Evolutionary conservation across 2,329 filamentous ascomycete genomes (phyloP).

Genomic region (Phyllosticta citriasiana): DNA sequence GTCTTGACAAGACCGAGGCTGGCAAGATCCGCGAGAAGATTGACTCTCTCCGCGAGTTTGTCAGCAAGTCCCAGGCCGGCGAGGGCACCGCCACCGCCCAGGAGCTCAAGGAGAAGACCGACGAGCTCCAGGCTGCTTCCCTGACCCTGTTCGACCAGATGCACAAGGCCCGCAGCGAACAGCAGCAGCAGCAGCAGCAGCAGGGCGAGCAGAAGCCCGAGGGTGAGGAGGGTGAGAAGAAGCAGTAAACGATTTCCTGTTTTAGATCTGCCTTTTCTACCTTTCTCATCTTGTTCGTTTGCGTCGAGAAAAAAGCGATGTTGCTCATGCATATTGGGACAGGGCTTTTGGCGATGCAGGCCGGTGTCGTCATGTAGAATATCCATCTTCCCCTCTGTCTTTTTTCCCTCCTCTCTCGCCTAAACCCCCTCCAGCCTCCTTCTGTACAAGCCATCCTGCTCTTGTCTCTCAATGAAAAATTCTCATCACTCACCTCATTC

Average conservation of each 20-base stretch:
- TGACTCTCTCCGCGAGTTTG: slow-evolving; percentile 69
- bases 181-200: slow-evolving; percentile 27
- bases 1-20: slow-evolving; percentile 91
- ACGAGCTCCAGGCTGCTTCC: slow-evolving; percentile 91
- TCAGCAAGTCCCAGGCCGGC: slow-evolving; percentile 88
- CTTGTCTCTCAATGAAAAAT: not conserved
- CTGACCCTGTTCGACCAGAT: slow-evolving; percentile 99
- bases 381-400: not conserved
- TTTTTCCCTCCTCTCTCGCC: not conserved
- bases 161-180: slow-evolving; percentile 84
- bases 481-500: not conserved
- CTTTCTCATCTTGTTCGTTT: not conserved
- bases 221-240: slow-evolving; percentile 11
- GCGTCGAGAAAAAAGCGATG: slow-evolving; percentile 10
- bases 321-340: slow-evolving; percentile 6
- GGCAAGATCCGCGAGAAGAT: slow-evolving; percentile 95
- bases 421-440: not conserved
- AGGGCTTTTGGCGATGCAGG: slow-evolving; percentile 1
- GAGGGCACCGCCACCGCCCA: slow-evolving; percentile 78
- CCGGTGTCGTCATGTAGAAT: slow-evolving; percentile 8
- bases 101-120: slow-evolving; percentile 97
- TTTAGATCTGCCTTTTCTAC: not conserved
- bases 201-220: slow-evolving; percentile 19
- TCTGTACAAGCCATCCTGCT: not conserved
- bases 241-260: slow-evolving; percentile 2